Percentiles rank a stretch among this genome's conserved stretches.
phyloP scores from a whole-genome alignment of 2,329 filamentous ascomycete genomes.

The Xylogone sp. region DNA sequence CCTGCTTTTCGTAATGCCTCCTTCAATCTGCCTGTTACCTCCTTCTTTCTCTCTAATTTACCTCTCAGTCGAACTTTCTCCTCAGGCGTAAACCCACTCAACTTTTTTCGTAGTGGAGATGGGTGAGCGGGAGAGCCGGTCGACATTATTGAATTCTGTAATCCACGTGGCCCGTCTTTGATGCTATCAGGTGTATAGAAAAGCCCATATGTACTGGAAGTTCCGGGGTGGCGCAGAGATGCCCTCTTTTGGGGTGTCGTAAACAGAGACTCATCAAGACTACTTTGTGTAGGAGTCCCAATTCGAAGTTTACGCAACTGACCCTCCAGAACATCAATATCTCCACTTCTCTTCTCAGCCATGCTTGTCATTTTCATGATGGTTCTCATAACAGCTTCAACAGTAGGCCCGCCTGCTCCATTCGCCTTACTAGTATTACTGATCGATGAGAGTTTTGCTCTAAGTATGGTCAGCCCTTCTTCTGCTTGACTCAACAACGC shows the following conservation, averaged over 20 bases:
- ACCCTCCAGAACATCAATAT: conserved; percentile 85
- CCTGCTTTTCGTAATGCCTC: conserved; percentile 26
- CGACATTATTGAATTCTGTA: conserved; percentile 25
- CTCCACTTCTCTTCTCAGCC: conserved; percentile 85
- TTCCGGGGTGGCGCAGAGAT: conserved; percentile 16
- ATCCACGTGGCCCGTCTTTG: conserved; percentile 16
- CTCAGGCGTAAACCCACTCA: conserved; percentile 55
- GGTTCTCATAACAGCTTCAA: conserved; percentile 87
- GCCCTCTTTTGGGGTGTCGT: conserved; percentile 26
- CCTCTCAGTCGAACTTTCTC: conserved; percentile 56
- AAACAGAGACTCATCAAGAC: conserved; percentile 41
- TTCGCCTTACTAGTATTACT: conserved; percentile 46
- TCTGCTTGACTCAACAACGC: conserved; percentile 75
- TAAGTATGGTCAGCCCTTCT: conserved; percentile 73
- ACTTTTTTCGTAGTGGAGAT: conserved; percentile 50
- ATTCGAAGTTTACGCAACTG: conserved; percentile 74
- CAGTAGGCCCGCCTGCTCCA: conserved; percentile 60
- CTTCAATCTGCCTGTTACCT: conserved; percentile 47
- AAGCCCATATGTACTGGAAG: conserved; percentile 21
- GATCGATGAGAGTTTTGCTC: conserved; percentile 63
- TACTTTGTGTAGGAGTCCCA: conserved; percentile 27
- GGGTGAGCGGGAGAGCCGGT: conserved; percentile 14
- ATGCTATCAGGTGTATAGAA: conserved; percentile 27
- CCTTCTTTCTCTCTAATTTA: conserved; percentile 49
- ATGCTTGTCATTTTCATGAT: conserved; percentile 90